Base-by-base conservation (phyloP, 140 eudicot genomes). In the Erigeron philadelphicus region DNA sequence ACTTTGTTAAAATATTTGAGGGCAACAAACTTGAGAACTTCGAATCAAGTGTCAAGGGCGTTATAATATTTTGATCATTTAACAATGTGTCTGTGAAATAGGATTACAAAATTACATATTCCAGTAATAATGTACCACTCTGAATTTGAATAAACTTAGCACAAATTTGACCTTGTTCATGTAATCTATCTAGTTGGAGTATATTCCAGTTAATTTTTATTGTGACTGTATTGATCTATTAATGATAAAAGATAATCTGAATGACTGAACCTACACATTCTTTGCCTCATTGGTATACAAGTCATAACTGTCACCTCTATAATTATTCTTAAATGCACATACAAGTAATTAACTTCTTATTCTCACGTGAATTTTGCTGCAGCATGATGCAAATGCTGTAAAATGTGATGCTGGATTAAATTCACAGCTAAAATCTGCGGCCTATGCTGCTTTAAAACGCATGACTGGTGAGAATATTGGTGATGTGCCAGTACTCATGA, bases 371-470 rank as follows among this genome's bases (percentile, higher is more conserved):
- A 50, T 63, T 63, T 11, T 45, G 40, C 41, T 74, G 77, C 91
- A 93, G 98, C 98, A 93, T 58, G 98, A 93, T 67, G 98, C 98
- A 8, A 73, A 86, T 74, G 96, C 95, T 25, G 96, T 89, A 75
- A 77, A 46, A 15, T 93, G 98, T 64, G 95, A 93, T 25, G 42
- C 59, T 52, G 98, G 74, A 35, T 78, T 93, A 77, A 83, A 93
- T 70, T 77, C 86, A 41, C 86, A 84, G 82, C 90, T 93, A 59
- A 89, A 85, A 71, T 81, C 94, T 8, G 96, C 98, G 11, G 90
- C 88, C 13, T 84, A 81, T 43, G 31, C 84, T 43, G 95, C 96
- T 75, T 64, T 88, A 66, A 89, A 78, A 67, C 83, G 80, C 18
- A 64, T 89, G 82, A 72, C 86, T 0, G 98, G 93, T 9, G 88